Percentiles rank a stretch among this genome's conserved stretches.
phyloP scores from a whole-genome alignment of 1,139 yeast genomes.

The Geotrichum cucujoidarum region DNA sequence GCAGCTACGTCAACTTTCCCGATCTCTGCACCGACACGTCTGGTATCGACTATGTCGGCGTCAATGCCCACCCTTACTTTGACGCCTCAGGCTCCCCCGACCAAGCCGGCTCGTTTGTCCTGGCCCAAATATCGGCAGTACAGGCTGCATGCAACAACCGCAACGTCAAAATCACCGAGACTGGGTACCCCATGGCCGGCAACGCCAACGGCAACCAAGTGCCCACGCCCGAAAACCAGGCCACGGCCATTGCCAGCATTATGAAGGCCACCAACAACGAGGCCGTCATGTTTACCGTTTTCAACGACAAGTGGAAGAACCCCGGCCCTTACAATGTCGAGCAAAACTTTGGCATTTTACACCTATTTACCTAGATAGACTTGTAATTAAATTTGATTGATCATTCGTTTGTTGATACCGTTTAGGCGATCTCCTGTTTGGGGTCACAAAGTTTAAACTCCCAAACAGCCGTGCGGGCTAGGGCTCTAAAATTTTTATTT shows the following conservation, averaged over 20 bases:
- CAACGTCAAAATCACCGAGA: slow-evolving; percentile 60
- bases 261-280: slow-evolving; percentile 49
- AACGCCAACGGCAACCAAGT: slow-evolving; percentile 62
- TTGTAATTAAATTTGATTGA: too few relatives aligned
- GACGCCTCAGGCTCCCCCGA: slow-evolving; percentile 55
- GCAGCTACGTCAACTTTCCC: slow-evolving; percentile 58
- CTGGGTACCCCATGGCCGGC: slow-evolving; percentile 86
- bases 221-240: slow-evolving; percentile 68
- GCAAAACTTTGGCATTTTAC: slow-evolving; percentile 63
- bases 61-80: slow-evolving; percentile 85
- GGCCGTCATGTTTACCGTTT: slow-evolving; percentile 66
- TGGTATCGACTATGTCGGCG: slow-evolving; percentile 68
- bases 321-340: slow-evolving; percentile 83
- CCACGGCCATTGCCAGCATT: slow-evolving; percentile 58
- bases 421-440: neutral
- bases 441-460: neutral
- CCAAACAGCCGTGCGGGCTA: slow-evolving; percentile 9
- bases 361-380: neutral
- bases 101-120: slow-evolving; percentile 66
- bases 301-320: slow-evolving; percentile 78
- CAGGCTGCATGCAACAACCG: slow-evolving; percentile 40
- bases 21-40: slow-evolving; percentile 58
- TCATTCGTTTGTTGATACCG: too few relatives aligned
- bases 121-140: slow-evolving; percentile 53
- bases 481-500: slow-evolving; percentile 4